phyloP scores from a whole-genome alignment of 306 rosid genomes.

The Dryas drummondii region DNA sequence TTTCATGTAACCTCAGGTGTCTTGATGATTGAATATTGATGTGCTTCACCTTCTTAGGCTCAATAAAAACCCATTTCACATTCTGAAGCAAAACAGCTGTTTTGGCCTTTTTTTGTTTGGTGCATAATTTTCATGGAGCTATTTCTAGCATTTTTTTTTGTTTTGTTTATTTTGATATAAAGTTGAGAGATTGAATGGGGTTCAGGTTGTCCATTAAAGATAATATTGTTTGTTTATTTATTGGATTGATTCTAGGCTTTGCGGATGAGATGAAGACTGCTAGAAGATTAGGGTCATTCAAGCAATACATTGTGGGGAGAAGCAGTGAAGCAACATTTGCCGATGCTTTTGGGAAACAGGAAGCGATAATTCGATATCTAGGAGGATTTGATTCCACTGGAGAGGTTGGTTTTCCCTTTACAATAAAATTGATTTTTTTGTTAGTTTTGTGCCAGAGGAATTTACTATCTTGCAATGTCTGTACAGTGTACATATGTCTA shows the following conservation, averaged over 20 bases:
- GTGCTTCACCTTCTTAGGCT: too few relatives aligned
- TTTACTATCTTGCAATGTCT: neutral
- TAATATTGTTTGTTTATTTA: neutral
- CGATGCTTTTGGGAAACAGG: constrained; percentile 61
- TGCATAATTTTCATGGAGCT: neutral
- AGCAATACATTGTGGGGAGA: constrained; percentile 78
- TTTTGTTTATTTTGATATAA: neutral
- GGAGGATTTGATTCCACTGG: constrained; percentile 70
- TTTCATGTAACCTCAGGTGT: neutral
- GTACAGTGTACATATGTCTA: neutral
- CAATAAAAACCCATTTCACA: neutral
- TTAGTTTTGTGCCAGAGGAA: neutral
- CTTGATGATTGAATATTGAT: neutral
- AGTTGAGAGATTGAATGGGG: neutral
- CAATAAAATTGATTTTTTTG: neutral
- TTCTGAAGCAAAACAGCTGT: neutral
- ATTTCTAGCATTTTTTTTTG: neutral
- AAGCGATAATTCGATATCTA: constrained; percentile 69
- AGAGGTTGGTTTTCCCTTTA: constrained; percentile 49
- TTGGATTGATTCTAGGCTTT: constrained; percentile 42
- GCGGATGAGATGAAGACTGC: constrained; percentile 81
- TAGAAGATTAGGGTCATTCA: constrained; percentile 56
- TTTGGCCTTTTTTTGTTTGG: neutral
- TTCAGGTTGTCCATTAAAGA: neutral
- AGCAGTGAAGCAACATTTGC: constrained; percentile 79